phyloP scores from a whole-genome alignment of 2,329 filamentous ascomycete species.

The Penicillium sp. region DNA sequence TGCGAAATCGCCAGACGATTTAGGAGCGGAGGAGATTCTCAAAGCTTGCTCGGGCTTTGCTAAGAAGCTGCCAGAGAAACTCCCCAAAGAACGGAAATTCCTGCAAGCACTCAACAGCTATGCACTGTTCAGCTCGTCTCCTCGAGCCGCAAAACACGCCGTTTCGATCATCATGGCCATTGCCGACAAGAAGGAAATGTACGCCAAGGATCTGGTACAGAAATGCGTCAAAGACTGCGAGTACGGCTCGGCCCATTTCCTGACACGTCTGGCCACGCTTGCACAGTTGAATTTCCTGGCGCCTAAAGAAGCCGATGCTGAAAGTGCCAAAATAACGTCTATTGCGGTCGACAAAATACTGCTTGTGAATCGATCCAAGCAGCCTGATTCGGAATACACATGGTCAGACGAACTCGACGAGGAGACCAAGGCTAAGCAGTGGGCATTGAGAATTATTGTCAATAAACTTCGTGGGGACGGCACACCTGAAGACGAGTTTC shows the following conservation, averaged over 20 bases:
- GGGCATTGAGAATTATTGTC: constrained; percentile 79
- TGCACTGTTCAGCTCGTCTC: constrained; percentile 74
- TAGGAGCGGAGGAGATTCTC: constrained; percentile 77
- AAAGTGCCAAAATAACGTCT: constrained; percentile 72
- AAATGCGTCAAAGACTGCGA: constrained; percentile 70
- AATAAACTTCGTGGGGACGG: constrained; percentile 72
- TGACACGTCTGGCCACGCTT: constrained; percentile 53
- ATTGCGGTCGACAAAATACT: constrained; percentile 73
- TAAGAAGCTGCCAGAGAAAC: constrained; percentile 75
- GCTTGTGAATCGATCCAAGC: constrained; percentile 60
- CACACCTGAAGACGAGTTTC: constrained; percentile 40
- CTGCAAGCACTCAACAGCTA: constrained; percentile 76
- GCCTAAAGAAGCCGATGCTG: constrained; percentile 67
- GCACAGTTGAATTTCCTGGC: constrained; percentile 71
- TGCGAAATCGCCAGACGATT: constrained; percentile 62
- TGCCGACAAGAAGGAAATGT: constrained; percentile 73
- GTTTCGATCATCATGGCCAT: constrained; percentile 82
- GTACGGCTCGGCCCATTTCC: constrained; percentile 69
- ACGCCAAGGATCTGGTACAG: constrained; percentile 76
- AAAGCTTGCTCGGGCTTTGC: constrained; percentile 93
- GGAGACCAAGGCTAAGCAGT: constrained; percentile 76
- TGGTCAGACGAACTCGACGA: constrained; percentile 74
- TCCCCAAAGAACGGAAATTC: constrained; percentile 78
- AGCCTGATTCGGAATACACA: constrained; percentile 51
- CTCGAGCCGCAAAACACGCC: constrained; percentile 86